phyloP scores from a whole-genome alignment of 352 stramenopile genomes.

The Phytophthora podocarpi region DNA sequence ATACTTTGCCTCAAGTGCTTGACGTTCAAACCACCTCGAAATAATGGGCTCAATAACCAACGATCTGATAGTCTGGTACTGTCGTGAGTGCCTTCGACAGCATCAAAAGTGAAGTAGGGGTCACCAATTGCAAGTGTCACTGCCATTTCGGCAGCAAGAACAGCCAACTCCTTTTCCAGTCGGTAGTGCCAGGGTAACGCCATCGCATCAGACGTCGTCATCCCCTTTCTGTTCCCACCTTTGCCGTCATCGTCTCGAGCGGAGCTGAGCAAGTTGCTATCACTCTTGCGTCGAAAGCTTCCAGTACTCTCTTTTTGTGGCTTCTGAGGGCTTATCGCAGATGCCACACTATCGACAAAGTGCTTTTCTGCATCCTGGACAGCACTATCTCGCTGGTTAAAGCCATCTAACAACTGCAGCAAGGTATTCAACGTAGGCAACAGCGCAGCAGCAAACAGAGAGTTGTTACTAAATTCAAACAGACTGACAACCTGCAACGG shows the following conservation, averaged over 20 bases:
- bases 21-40: slow-evolving; percentile 36
- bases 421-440: slow-evolving; percentile 51
- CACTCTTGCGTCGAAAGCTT: slow-evolving; percentile 23
- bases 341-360: slow-evolving; percentile 34
- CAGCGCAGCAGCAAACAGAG: slow-evolving; percentile 54
- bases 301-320: slow-evolving; percentile 10
- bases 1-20: slow-evolving; percentile 22
- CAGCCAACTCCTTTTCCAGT: slow-evolving; percentile 69
- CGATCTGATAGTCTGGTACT: slow-evolving; percentile 7
- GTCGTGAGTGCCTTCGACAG: neutral
- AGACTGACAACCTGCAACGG: slow-evolving; percentile 58
- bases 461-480: slow-evolving; percentile 62
- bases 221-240: neutral
- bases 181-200: slow-evolving; percentile 57
- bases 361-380: slow-evolving; percentile 25
- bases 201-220: slow-evolving; percentile 34
- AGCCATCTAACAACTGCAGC: slow-evolving; percentile 50
- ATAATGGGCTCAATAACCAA: slow-evolving; percentile 37
- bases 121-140: slow-evolving; percentile 59
- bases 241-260: slow-evolving; percentile 12
- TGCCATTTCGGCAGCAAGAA: slow-evolving; percentile 56
- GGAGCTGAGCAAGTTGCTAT: slow-evolving; percentile 10
- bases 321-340: neutral
- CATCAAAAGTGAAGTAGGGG: slow-evolving; percentile 26
- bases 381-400: slow-evolving; percentile 36